Evolutionary conservation across 192 early-diverging fungal species (phyloP).

Genomic region (Backusella morwellensis): DNA sequence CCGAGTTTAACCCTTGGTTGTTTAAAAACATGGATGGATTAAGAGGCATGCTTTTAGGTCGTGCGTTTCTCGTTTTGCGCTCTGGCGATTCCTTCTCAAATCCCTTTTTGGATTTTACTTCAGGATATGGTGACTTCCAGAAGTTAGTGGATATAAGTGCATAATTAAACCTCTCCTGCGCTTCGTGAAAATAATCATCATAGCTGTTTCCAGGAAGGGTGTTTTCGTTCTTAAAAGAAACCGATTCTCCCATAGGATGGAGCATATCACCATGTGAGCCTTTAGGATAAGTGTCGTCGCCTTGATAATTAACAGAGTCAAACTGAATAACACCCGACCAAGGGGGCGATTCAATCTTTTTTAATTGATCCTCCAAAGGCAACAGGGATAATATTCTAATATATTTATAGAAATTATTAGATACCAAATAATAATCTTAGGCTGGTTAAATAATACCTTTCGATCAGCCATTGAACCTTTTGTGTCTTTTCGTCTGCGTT

Average conservation of each 20-base stretch:
- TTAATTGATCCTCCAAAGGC: constrained; percentile 38
- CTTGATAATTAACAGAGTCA: neutral
- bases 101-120: constrained; percentile 19
- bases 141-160: constrained; percentile 34
- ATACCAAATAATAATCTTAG: neutral
- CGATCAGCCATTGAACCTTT: constrained; percentile 35
- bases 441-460: constrained; percentile 22
- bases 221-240: neutral
- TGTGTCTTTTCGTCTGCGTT: constrained; percentile 26
- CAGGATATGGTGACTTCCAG: constrained; percentile 38
- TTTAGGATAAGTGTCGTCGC: neutral
- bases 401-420: neutral
- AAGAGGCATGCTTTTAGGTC: constrained; percentile 25
- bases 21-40: constrained; percentile 1
- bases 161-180: constrained; percentile 36
- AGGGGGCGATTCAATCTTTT: constrained; percentile 27
- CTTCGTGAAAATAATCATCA: constrained; percentile 42
- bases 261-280: neutral
- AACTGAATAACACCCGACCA: constrained; percentile 15
- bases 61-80: constrained; percentile 16
- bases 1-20: neutral
- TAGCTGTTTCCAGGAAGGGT: constrained; percentile 36
- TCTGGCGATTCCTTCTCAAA: constrained; percentile 21
- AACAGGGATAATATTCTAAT: constrained; percentile 32
- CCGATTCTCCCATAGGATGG: neutral